Evolutionary conservation across 495 filamentous ascomycete genomes (phyloP).

Genomic region (Xylaria telfairii): DNA sequence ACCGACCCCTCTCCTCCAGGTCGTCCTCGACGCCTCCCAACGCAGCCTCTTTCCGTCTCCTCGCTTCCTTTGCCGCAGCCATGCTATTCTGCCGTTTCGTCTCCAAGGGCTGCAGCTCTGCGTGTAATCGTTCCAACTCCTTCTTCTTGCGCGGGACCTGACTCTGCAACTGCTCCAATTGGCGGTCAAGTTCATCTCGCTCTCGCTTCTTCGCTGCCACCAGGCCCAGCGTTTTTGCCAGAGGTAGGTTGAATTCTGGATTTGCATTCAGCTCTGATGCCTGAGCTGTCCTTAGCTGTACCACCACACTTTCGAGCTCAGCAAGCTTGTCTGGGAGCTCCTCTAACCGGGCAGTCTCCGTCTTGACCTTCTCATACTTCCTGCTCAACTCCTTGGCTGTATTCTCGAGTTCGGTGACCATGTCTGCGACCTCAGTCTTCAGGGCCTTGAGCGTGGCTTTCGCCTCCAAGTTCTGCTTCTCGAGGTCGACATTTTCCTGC

Average conservation of each 20-base stretch:
- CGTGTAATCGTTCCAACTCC: constrained; percentile 73
- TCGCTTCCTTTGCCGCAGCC: constrained; percentile 77
- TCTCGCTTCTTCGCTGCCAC: constrained; percentile 67
- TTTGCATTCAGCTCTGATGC: constrained; percentile 39
- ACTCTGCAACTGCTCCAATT: constrained; percentile 68
- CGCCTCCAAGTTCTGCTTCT: constrained; percentile 68
- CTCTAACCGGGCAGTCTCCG: constrained; percentile 64
- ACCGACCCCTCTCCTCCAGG: constrained; percentile 80
- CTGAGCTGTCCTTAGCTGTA: constrained; percentile 53
- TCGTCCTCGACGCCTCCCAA: constrained; percentile 74
- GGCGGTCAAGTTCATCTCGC: constrained; percentile 67
- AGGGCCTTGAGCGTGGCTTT: constrained; percentile 78
- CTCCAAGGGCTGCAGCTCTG: constrained; percentile 75
- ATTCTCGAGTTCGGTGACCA: constrained; percentile 74
- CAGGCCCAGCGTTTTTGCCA: constrained; percentile 64
- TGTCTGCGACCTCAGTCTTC: constrained; percentile 78
- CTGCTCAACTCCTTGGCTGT: constrained; percentile 64
- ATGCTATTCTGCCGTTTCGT: constrained; percentile 69
- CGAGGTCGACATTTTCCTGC: constrained; percentile 82
- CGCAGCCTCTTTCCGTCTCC: constrained; percentile 74
- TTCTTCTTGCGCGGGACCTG: constrained; percentile 73
- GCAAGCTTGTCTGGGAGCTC: constrained; percentile 68
- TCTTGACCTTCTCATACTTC: constrained; percentile 66
- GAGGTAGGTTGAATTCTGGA: constrained; percentile 57
- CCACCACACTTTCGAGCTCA: constrained; percentile 66